phyloP scores from a whole-genome alignment of 1,284 basidiomycete species.

The Trichosporon sp. region DNA sequence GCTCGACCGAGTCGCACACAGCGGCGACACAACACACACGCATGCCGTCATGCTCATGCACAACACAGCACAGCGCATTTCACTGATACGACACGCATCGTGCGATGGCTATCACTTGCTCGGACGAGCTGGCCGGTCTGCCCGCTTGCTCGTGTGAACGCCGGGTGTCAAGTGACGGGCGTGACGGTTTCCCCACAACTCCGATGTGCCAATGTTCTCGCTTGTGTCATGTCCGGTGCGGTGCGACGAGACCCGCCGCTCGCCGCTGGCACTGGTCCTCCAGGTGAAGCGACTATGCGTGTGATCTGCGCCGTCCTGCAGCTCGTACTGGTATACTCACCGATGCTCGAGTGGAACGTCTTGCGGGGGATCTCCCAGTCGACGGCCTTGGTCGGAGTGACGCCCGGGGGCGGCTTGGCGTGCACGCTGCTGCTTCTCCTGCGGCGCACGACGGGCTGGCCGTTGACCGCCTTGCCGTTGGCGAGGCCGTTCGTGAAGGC shows the following conservation, averaged over 20 bases:
- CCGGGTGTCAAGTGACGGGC: too few relatives aligned
- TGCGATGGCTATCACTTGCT: not conserved
- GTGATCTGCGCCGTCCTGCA: not conserved
- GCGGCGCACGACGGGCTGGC: constrained; percentile 25
- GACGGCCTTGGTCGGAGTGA: constrained; percentile 41
- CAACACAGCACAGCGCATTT: too few relatives aligned
- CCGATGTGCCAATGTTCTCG: too few relatives aligned
- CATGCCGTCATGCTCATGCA: not conserved
- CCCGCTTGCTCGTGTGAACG: too few relatives aligned
- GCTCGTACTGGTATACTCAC: constrained; percentile 50
- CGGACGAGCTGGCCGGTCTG: too few relatives aligned
- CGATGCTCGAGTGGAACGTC: constrained; percentile 81
- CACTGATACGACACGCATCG: too few relatives aligned
- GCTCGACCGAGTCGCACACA: not conserved
- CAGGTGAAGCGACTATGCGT: too few relatives aligned
- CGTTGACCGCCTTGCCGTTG: not conserved
- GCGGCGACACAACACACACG: not conserved
- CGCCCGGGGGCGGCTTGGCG: constrained; percentile 40
- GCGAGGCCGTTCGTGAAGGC: not conserved
- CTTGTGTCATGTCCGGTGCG: not conserved
- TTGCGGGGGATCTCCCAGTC: constrained; percentile 82
- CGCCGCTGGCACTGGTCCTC: too few relatives aligned
- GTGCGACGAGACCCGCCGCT: not conserved
- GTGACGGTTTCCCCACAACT: not conserved
- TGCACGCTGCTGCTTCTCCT: constrained; percentile 35